Evolutionary conservation across 1,284 basidiomycete species (phyloP).

Genomic region (Austroboletus novae-zelandiae): DNA sequence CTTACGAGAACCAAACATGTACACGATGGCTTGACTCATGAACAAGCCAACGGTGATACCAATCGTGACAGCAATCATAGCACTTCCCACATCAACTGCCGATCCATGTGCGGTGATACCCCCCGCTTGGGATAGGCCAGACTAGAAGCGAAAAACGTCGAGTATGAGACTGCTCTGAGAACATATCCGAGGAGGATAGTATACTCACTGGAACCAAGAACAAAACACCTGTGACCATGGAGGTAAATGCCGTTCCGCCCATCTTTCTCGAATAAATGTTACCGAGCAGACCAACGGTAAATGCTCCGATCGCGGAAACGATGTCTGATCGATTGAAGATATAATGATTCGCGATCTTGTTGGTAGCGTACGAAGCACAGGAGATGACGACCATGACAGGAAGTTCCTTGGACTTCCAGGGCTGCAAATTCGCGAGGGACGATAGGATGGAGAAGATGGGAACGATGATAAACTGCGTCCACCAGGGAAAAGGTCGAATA

Average conservation of each 20-base stretch:
- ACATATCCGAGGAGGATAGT: background rate
- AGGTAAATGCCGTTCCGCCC: constrained; percentile 87
- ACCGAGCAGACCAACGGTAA: constrained; percentile 78
- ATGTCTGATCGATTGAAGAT: constrained; percentile 85
- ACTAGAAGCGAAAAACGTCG: constrained; percentile 41
- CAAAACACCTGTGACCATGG: constrained; percentile 85
- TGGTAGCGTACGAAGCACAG: constrained; percentile 73
- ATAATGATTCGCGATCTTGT: constrained; percentile 79
- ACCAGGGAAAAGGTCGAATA: constrained; percentile 73
- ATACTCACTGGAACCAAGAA: constrained; percentile 76
- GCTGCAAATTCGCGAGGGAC: constrained; percentile 77
- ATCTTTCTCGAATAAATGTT: constrained; percentile 83
- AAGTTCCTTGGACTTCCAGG: constrained; percentile 66
- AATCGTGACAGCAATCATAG: constrained; percentile 86
- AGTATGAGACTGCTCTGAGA: constrained; percentile 5
- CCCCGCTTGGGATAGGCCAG: constrained; percentile 83
- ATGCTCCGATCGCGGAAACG: constrained; percentile 84
- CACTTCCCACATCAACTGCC: constrained; percentile 74
- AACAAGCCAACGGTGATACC: constrained; percentile 91
- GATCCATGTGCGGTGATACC: constrained; percentile 70
- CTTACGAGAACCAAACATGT: constrained; percentile 81
- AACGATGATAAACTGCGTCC: constrained; percentile 77
- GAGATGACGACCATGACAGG: constrained; percentile 86
- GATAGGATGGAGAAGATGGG: constrained; percentile 77
- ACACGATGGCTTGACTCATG: constrained; percentile 83